Percentiles rank a stretch among this genome's conserved stretches.
These are phyloP conservation scores for Gracilaria domingensis DNA, from an alignment of 23 red algal genomes.

Conservation along the genomic window DNA sequence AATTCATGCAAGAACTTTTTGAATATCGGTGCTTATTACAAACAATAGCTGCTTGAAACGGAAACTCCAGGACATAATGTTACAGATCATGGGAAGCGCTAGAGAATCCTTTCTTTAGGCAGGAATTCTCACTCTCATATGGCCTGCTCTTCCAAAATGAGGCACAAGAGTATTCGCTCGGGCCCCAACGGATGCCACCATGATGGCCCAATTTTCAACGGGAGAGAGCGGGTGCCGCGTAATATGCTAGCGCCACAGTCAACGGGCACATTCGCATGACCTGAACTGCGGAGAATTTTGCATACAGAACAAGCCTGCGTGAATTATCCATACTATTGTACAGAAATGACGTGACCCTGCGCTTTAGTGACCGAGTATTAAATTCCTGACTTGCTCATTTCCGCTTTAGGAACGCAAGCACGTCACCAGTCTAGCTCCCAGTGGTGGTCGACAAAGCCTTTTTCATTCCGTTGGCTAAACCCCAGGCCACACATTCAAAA, in stretches of 20 bases:
- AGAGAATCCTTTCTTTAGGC: neutral
- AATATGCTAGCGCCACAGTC: neutral
- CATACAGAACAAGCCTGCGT: slow-evolving; percentile 1
- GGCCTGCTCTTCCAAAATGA: neutral
- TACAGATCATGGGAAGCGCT: neutral
- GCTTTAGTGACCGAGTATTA: slow-evolving; percentile 13
- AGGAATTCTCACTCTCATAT: neutral
- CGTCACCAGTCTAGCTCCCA: neutral
- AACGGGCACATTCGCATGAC: neutral
- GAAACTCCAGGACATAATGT: neutral
- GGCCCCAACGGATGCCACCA: slow-evolving; percentile 17
- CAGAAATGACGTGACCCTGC: slow-evolving; percentile 25
- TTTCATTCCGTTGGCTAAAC: neutral
- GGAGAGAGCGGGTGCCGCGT: neutral
- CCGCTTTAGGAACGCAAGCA: neutral
- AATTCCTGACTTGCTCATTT: neutral
- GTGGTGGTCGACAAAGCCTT: neutral
- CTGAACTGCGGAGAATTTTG: slow-evolving; percentile 2
- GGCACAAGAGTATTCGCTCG: neutral
- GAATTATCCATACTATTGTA: slow-evolving; percentile 4
- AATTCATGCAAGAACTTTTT: too few relatives aligned
- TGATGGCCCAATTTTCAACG: neutral
- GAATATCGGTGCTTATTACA: too few relatives aligned
- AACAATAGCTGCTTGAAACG: too few relatives aligned
- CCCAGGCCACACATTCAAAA: neutral